Evolutionary conservation across 768 basidiomycete species (phyloP), one percentile per base, ranked within the genome.

Genomic region (Porpolomopsis calyptriformis): DNA sequence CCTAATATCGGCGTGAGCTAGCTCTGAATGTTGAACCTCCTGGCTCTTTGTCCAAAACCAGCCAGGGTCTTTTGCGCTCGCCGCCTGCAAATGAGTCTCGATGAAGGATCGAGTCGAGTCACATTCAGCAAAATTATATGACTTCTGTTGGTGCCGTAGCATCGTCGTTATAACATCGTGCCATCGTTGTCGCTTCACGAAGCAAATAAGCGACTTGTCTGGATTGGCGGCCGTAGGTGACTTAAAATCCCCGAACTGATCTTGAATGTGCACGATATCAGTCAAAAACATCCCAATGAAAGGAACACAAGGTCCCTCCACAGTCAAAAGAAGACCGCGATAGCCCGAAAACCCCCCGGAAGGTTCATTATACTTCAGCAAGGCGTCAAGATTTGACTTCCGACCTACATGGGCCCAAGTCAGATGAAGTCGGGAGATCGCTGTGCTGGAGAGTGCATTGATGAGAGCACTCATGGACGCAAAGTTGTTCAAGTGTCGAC

Each of bases 391-490:
- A 31, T 60, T 64, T 5, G 70, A 64, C 53, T 72, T 72, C 18
- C 72, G 72, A 27, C 64, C 64, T 34, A 78, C 74, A 52, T 79
- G 77, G n/a, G 71, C 74, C 83, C 80, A 84, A 8, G 80, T 82
- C 38, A 80, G 58, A 46, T 73, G 73, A 24, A 82, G 64, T 26
- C 74, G 72, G 8, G 69, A 66, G 45, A 85, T 66, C 14, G 74
- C 75, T 18, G 70, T 70, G 53, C 76, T 77, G 1, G 78, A 76
- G 40, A 86, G 66, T 3, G 76, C 81, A 25, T 70, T 74, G 49
- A 77, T 69, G 49, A 86, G 73, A 3, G 82, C 77, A 52, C 77
- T 74, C 75, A 82, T 73, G 0, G 81, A 78, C 31, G 78, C 70
- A 50, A 78, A 78, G 57, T 85, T 85, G 57, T 77, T 75, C 54